phyloP scores from a whole-genome alignment of 371 early-diverging fungal species.

The Neoconidiobolus thromboides region DNA sequence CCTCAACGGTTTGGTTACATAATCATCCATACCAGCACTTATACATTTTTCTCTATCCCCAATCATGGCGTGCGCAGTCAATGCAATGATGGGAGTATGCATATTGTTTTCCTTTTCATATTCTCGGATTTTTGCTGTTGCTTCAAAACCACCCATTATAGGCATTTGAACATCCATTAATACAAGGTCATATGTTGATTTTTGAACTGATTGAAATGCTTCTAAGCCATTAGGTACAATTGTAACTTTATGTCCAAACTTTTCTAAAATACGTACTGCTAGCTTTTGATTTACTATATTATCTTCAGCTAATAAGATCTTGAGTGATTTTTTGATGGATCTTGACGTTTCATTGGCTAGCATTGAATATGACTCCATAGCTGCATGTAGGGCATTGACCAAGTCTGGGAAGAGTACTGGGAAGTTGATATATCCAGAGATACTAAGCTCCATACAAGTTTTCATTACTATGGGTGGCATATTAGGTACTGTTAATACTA shows the following conservation, averaged over 20 bases:
- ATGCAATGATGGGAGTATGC: constrained; percentile 49
- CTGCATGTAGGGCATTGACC: constrained; percentile 39
- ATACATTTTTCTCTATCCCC: constrained; percentile 61
- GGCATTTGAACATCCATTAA: constrained; percentile 71
- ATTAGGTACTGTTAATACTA: constrained; percentile 29
- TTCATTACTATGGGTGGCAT: constrained; percentile 30
- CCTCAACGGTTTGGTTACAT: constrained; percentile 46
- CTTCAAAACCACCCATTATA: constrained; percentile 58
- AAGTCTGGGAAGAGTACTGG: constrained; percentile 34
- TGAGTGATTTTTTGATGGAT: constrained; percentile 17
- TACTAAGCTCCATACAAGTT: constrained; percentile 36
- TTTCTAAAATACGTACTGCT: constrained; percentile 50
- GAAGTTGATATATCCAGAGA: constrained; percentile 37
- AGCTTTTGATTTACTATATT: constrained; percentile 66
- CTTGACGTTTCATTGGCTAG: constrained; percentile 26
- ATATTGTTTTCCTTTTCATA: constrained; percentile 24
- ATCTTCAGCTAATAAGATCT: constrained; percentile 61
- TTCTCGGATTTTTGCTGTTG: constrained; percentile 49
- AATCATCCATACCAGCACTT: constrained; percentile 56
- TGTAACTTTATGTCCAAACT: constrained; percentile 46
- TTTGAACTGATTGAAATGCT: constrained; percentile 44
- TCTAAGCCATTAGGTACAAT: constrained; percentile 52
- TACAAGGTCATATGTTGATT: constrained; percentile 37
- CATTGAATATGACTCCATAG: constrained; percentile 39
- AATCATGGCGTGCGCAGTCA: constrained; percentile 68